Evolutionary conservation across 2,329 filamentous ascomycete species (phyloP), one percentile per base, ranked within the genome.

Genomic region (Talaromyces sp.): DNA sequence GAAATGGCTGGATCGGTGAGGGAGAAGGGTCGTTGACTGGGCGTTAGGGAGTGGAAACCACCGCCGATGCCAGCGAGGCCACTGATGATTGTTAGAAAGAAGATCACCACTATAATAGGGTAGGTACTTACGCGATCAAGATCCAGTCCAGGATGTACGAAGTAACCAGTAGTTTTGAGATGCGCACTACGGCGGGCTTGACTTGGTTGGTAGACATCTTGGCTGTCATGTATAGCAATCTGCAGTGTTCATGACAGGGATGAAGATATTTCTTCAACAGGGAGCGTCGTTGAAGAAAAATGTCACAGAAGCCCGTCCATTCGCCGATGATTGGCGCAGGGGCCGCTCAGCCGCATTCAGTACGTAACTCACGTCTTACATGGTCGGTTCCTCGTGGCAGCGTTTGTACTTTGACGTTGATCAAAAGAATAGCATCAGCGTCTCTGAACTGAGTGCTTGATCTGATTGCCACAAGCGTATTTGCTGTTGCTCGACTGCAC

Each of bases 61-160:
- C 76, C 81, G 57, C 85, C 86, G 37, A 88, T 75, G 13, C 78
- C 79, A 25, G 80, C 84, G 21, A 84, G 81, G 17, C 73, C 78
- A 39, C 81, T 83, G 19, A 51, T 28, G 65, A 17, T 48, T 15
- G 39, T 67, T 48, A 65, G 58, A 57, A 43, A 31, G 50, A 57
- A 8, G 45, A 53, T 10, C 8, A 60, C 9, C 39, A 68, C 7
- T 68, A 21, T 71, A 31, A 19, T 10, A 56, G 28, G n/a, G 19
- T 7, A 3, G 11, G 19, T 22, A 70, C 77, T 67, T 71, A 83
- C 81, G 87, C 73, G 22, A 76, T 75, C 2, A 89, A 77, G 48
- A 88, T 68, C 89, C 89, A 93, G 75, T 93, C 89, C 59, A 89
- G 75, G 50, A 86, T 73, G 69, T 92, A 92, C 3, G 87, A 88